Percentiles rank a stretch among this genome's conserved stretches.
phyloP scores from a whole-genome alignment of 768 basidiomycete genomes.

The Lactarius akahatsu region DNA sequence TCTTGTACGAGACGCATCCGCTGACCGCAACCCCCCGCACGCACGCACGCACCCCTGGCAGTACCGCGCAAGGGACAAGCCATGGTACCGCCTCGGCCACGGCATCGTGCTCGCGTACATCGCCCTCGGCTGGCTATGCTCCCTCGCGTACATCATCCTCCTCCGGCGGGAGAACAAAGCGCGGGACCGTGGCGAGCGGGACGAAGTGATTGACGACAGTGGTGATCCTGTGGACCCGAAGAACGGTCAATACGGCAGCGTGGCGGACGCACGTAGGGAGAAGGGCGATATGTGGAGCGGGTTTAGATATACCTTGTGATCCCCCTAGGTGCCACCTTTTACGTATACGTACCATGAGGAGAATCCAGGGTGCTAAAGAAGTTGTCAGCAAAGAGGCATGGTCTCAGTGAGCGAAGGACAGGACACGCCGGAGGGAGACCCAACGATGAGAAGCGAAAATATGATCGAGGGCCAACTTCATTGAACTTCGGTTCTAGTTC shows the following conservation, averaged over 20 bases:
- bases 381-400: neutral
- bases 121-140: slow-evolving; percentile 57
- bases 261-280: slow-evolving; percentile 53
- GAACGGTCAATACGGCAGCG: neutral
- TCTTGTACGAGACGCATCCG: slow-evolving; percentile 7
- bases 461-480: neutral
- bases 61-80: slow-evolving; percentile 64
- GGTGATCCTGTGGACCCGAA: slow-evolving; percentile 41
- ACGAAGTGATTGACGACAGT: slow-evolving; percentile 58
- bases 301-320: slow-evolving; percentile 58
- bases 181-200: slow-evolving; percentile 64
- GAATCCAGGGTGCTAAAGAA: neutral
- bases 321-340: too few species aligned
- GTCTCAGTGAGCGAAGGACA: neutral
- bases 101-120: slow-evolving; percentile 71
- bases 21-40: neutral
- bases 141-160: slow-evolving; percentile 46
- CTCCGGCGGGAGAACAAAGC: slow-evolving; percentile 59
- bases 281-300: slow-evolving; percentile 67
- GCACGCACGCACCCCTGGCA: slow-evolving; percentile 30
- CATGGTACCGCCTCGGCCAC: slow-evolving; percentile 70
- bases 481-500: neutral
- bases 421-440: neutral
- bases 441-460: neutral
- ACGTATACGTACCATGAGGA: too few species aligned